Percentiles rank a stretch among this genome's conserved stretches.
Conservation (phyloP, 2,329 filamentous ascomycete genomes). For the Arthrobotrys sphaeroides region DNA sequence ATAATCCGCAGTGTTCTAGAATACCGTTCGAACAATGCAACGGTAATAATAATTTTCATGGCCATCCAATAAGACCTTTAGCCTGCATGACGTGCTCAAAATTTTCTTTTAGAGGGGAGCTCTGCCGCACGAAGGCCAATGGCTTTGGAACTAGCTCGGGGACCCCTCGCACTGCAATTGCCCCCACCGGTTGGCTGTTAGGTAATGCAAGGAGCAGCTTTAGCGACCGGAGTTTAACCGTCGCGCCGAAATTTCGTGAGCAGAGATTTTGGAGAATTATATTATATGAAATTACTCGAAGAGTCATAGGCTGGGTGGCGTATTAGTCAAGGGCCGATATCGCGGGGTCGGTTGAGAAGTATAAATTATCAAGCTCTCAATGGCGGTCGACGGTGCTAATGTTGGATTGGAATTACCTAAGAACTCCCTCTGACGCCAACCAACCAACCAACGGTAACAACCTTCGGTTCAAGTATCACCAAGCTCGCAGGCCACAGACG, state of each 20-base stretch:
- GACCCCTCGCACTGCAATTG: conserved; percentile 35
- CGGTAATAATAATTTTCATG: background rate
- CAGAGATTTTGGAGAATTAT: background rate
- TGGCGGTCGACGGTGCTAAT: background rate
- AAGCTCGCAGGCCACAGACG: conserved; percentile 4
- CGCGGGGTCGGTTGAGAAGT: conserved; percentile 32
- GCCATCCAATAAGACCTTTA: conserved; percentile 32
- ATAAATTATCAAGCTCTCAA: conserved; percentile 19
- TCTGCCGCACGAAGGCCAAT: conserved; percentile 35
- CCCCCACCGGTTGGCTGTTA: conserved; percentile 26
- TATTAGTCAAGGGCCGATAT: conserved; percentile 46
- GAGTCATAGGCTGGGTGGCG: conserved; percentile 39
- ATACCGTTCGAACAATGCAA: background rate
- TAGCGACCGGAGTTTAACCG: conserved; percentile 44
- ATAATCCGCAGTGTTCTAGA: conserved; percentile 10
- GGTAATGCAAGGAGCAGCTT: conserved; percentile 8
- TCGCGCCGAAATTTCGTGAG: conserved; percentile 24
- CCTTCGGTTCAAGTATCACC: conserved; percentile 13
- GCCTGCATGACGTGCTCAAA: conserved; percentile 43
- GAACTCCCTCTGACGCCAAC: no score
- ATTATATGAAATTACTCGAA: conserved; percentile 19
- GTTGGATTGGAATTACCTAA: background rate
- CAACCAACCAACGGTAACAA: no score
- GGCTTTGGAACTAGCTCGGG: conserved; percentile 1
- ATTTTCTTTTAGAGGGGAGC: conserved; percentile 43